Conservation (phyloP, 345 rosid genomes). For the Salix exigua region DNA sequence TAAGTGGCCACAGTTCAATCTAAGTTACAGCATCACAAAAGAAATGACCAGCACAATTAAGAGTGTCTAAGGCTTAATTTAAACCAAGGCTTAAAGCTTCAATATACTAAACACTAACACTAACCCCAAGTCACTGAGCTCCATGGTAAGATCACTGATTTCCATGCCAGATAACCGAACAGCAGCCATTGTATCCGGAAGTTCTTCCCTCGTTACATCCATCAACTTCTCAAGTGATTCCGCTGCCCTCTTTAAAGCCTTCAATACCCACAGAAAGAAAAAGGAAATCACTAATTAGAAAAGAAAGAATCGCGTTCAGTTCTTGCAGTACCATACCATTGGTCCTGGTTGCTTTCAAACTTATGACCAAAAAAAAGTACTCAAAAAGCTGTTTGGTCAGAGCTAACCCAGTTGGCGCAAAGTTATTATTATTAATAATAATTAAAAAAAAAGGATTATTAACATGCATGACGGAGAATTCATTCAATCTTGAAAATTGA, state of each 20-base stretch:
- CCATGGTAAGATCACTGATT: constrained; percentile 86
- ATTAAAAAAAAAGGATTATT: background rate
- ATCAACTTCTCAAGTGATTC: constrained; percentile 79
- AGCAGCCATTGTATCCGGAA: constrained; percentile 94
- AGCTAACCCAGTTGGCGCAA: too few species aligned
- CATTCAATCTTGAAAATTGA: too few species aligned
- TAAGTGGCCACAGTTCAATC: too few species aligned
- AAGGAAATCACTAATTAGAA: background rate
- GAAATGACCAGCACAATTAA: background rate
- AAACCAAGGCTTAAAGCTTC: too few species aligned
- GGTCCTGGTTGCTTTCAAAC: too few species aligned
- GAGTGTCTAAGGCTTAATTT: too few species aligned
- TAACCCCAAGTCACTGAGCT: constrained; percentile 86
- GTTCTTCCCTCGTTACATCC: constrained; percentile 85
- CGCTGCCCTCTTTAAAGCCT: constrained; percentile 87
- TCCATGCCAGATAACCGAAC: constrained; percentile 89
- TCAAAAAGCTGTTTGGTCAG: too few species aligned
- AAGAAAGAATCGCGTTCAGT: too few species aligned
- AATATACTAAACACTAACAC: constrained; percentile 8
- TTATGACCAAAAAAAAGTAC: too few species aligned
- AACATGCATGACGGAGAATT: too few species aligned
- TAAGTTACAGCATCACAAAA: background rate
- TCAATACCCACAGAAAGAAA: background rate
- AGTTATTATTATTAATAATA: too few species aligned
- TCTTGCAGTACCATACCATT: too few species aligned